These are phyloP conservation scores for Eremothecium coryli DNA, from an alignment of 1,139 yeast species.

Conservation along the genomic window DNA sequence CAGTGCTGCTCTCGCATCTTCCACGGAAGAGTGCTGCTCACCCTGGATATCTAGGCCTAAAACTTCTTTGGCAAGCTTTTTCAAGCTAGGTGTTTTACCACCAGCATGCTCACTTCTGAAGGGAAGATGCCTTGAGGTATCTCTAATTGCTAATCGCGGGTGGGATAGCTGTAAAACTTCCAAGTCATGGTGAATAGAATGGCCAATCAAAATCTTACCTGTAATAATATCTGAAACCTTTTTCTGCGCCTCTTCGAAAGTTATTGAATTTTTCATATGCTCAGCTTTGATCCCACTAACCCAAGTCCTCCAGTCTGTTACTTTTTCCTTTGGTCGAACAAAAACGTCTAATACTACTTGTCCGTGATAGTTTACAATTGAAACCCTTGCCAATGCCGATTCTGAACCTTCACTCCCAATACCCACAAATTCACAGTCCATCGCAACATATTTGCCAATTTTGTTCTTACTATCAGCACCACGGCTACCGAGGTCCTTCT, in stretches of 20 bases:
- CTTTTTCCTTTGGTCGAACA: conserved; percentile 66
- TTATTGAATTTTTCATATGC: conserved; percentile 57
- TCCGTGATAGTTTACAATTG: conserved; percentile 78
- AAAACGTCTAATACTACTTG: conserved; percentile 58
- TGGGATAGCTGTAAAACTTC: conserved; percentile 58
- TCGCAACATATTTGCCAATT: conserved; percentile 66
- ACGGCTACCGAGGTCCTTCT: too few species aligned
- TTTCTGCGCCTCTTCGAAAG: conserved; percentile 57
- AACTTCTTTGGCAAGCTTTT: conserved; percentile 50
- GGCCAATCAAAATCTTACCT: conserved; percentile 64
- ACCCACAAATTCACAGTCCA: conserved; percentile 95
- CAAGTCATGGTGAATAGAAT: conserved; percentile 73
- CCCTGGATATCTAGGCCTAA: conserved; percentile 58
- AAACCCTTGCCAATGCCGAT: conserved; percentile 76
- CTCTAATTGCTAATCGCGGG: conserved; percentile 57
- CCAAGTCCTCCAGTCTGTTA: conserved; percentile 90
- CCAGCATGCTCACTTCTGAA: conserved; percentile 46
- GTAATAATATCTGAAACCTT: conserved; percentile 42
- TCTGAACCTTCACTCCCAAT: conserved; percentile 63
- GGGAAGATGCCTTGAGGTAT: conserved; percentile 57
- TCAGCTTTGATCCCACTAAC: conserved; percentile 78
- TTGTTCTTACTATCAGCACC: conserved; percentile 29
- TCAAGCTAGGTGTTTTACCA: conserved; percentile 67
- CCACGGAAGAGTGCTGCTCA: conserved; percentile 78
- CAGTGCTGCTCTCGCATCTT: conserved; percentile 88